Evolutionary conservation across 139 green algal species (phyloP), one percentile per base, ranked within the genome.

Genomic region (Coelastrella sp.): DNA sequence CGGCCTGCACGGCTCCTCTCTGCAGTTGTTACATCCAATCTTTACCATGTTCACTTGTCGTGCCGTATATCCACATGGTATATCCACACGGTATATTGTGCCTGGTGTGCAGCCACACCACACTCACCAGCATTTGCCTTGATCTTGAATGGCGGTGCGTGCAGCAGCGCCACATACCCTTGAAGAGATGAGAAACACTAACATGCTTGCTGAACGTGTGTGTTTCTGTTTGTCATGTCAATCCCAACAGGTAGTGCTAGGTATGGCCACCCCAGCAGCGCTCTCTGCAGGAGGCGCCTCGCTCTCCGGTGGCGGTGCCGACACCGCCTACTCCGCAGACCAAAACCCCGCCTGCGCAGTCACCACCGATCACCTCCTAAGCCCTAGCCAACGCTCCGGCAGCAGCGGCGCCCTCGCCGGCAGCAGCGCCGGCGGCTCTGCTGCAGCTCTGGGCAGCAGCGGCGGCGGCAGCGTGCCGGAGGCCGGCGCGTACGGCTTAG

Each of bases 231-330:
- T 68, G 56, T 32, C 5, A 6, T 73, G 78, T 47, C 11, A 3
- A 47, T 84, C 56, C 17, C 10, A 10, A 64, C 83, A 88, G 83
- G 83, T 80, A 4, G 83, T 88, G 10, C 83, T 88, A 3, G 83
- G 83, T 32, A 80, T 88, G 3, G 82, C 82, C 0, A 17, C 82
- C 22, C 82, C 81, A 32, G 14, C 65, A 19, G 64, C 64, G 10
- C 82, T 87, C 19, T 57, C 78, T 2, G 54, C 19, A 23, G 78
- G 17, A 8, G 32, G 19, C 3, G 23, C 71, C 14, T 13, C 22
- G 58, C 13, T 82, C 19, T 71, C 80, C 5, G 20, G 20, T 17
- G 80, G 60, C 4, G 32, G 32, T n/a, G 82, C 82, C 54, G 83
- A 88, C 68, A 88, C 83, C 20, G 68, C 19, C 4, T 88, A 71